Percentiles rank a stretch among this genome's conserved stretches.
These are phyloP conservation scores for Alternaria ventricosa DNA, from an alignment of 2,329 filamentous ascomycete genomes.

Conservation along the genomic window DNA sequence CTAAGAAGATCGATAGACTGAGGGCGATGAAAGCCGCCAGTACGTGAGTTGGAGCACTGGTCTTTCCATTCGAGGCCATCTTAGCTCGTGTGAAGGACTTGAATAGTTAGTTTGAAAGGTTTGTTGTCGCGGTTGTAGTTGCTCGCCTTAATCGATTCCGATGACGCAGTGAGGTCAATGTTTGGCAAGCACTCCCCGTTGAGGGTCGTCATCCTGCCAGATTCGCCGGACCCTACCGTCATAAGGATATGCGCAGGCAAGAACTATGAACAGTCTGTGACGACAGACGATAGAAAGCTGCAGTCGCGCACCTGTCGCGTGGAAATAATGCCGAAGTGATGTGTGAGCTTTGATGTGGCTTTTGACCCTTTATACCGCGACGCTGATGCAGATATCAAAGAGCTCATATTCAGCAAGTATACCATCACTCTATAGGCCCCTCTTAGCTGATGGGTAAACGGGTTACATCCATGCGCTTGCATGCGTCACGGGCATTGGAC, in stretches of 20 bases:
- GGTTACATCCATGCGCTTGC: not conserved
- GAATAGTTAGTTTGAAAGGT: not conserved
- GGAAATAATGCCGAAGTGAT: not conserved
- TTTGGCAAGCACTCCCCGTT: not conserved
- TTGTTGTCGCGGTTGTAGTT: not conserved
- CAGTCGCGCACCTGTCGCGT: not conserved
- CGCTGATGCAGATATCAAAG: not conserved
- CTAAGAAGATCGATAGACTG: slow-evolving; percentile 49
- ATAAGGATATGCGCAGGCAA: not conserved
- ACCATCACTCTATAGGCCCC: not conserved
- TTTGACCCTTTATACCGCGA: not conserved
- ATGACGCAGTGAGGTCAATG: not conserved
- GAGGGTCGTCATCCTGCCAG: not conserved
- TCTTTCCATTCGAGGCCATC: not conserved
- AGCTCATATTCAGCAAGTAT: not conserved
- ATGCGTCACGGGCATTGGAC: not conserved
- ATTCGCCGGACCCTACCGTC: not conserved
- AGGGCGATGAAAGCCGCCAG: slow-evolving; percentile 41
- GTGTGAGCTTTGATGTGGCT: not conserved
- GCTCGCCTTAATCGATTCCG: not conserved
- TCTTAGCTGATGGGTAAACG: not conserved
- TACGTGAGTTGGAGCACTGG: not conserved
- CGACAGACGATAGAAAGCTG: not conserved
- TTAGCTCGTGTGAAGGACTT: not conserved
- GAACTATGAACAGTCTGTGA: not conserved